Evolutionary conservation across 441 rosid genomes (phyloP), one percentile per base, ranked within the genome.

Genomic region (Gossypium armourianum): DNA sequence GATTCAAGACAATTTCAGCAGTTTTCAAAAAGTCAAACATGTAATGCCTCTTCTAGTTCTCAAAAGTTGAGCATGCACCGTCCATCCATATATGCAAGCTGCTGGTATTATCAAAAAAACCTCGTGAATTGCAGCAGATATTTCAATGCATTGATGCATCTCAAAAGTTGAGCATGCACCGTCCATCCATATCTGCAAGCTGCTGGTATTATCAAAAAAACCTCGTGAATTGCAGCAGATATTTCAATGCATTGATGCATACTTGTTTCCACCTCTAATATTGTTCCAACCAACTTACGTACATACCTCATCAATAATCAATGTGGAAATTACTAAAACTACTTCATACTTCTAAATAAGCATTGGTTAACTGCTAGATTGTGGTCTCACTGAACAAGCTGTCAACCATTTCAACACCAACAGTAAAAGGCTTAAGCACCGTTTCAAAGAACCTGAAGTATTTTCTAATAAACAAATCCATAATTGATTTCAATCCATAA

Each of bases 211-310:
- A 49, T 12, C 2, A 28, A 45, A 40, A 20, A 9, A 1, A 8
- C 8, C 12, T 13, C 4, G 19, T 16, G 5, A 15, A 29, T 26
- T 52, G 4, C 26, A 67, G 47, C 3, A 49, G 58, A 24, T 24
- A 65, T 23, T n/a, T 49, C 56, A 13, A 65, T 65, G 56, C 69
- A 65, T 49, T 65, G n/a, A 1, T 23, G 21, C 40, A 21, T 47
- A 66, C 70, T 7, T 66, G 21, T n/a, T 49, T 23, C 56, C 60
- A 67, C 70, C 59, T 67, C 24, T 67, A 52, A 13, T 52, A 5
- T 67, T 26, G 47, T 67, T 52, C 59, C 15, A 67, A 50, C 52
- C 59, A 50, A 28, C 16, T 26, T 52, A 26, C 28, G 28, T 24
- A 50, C 45, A 50, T 16, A 50, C 15, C 4, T 4, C 9, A 67